Conservation (phyloP, 805 yeast genomes). For the Suhomyces sp. region DNA sequence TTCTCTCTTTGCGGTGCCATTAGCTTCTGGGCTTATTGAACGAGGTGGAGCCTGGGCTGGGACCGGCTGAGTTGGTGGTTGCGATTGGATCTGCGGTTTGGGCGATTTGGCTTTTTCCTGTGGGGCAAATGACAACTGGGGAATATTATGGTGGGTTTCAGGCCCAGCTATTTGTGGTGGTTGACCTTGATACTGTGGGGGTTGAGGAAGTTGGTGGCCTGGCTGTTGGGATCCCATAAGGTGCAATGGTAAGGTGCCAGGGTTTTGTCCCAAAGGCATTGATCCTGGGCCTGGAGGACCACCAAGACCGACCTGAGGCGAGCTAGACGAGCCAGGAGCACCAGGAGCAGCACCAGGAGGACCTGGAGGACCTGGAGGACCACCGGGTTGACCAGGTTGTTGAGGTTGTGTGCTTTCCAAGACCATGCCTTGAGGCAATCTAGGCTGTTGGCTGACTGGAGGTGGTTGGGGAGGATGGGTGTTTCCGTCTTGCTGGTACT, state of each 20-base stretch:
- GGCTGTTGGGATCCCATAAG: conserved; percentile 5
- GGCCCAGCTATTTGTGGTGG: conserved; percentile 12
- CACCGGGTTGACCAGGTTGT: conserved; percentile 3
- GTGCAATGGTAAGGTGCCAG: conserved; percentile 9
- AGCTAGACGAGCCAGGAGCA: conserved; percentile 1
- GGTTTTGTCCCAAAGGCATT: neutral
- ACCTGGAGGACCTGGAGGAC: conserved; percentile 8
- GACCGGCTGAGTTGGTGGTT: neutral
- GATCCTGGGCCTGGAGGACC: conserved; percentile 2
- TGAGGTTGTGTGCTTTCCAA: conserved; percentile 42
- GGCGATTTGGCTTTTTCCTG: conserved; percentile 1
- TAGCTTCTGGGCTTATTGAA: neutral
- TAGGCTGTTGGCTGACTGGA: conserved; percentile 61
- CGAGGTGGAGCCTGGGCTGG: neutral
- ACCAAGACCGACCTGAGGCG: neutral
- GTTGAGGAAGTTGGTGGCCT: conserved; percentile 15
- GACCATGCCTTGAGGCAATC: conserved; percentile 63
- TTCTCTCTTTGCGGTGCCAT: conserved; percentile 26
- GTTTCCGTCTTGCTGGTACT: conserved; percentile 68
- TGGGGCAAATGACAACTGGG: conserved; percentile 6
- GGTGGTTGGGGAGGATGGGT: conserved; percentile 64
- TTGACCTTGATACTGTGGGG: conserved; percentile 8
- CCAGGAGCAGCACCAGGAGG: conserved; percentile 11
- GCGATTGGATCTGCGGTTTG: conserved; percentile 1
- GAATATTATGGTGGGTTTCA: conserved; percentile 7